A percentile compares a stretch with the other conserved stretches of the same genome.
Evolutionary conservation across 75 land plant species (phyloP).

Genomic region (Cupressus sempervirens): DNA sequence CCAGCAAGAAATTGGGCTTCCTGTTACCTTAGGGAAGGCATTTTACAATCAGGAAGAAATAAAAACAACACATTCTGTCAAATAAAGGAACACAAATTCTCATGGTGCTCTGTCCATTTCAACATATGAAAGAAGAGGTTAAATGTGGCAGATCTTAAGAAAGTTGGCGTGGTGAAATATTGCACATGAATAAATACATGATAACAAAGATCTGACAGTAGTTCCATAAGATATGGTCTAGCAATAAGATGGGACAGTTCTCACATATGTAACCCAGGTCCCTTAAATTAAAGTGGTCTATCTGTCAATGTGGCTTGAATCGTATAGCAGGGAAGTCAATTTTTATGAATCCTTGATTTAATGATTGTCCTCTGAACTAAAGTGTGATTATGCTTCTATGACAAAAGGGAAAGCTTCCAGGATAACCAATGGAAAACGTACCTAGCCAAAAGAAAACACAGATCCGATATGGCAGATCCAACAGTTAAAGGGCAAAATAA

Average conservation of each 20-base stretch:
- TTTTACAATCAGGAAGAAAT: background rate
- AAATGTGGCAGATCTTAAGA: background rate
- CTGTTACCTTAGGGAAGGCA: background rate
- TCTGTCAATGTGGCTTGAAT: background rate
- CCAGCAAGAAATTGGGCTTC: background rate
- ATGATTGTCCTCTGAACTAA: background rate
- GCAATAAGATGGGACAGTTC: background rate
- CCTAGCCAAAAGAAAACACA: background rate
- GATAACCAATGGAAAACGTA: background rate
- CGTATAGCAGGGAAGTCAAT: background rate
- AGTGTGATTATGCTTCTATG: background rate
- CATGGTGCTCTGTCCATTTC: background rate
- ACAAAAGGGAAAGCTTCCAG: background rate
- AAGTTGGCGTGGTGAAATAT: background rate
- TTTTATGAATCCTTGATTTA: background rate
- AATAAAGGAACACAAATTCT: background rate
- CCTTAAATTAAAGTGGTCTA: background rate
- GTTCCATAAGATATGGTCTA: background rate
- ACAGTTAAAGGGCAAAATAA: background rate
- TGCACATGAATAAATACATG: background rate
- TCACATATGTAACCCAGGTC: background rate
- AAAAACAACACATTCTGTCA: background rate
- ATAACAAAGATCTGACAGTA: background rate
- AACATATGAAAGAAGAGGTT: background rate
- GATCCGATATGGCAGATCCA: background rate